Evolutionary conservation across 768 basidiomycete genomes (phyloP), one percentile per base, ranked within the genome.

Genomic region (Serendipita sp.): DNA sequence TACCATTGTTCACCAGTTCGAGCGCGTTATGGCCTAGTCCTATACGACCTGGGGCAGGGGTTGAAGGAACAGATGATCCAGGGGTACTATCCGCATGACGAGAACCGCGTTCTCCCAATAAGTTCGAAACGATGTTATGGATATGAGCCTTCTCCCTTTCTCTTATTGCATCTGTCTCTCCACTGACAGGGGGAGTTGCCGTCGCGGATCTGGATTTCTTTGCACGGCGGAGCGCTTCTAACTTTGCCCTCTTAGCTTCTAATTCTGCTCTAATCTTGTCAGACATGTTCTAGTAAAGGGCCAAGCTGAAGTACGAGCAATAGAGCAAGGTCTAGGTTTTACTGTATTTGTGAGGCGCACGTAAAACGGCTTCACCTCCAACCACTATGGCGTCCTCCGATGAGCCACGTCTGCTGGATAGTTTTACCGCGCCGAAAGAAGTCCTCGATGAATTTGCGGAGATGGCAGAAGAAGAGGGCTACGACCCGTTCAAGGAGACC

Each of bases 401-500:
- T 11, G 63, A 69, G 68, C 83, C 83, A 66, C 83, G 89, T 73
- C 82, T 92, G 66, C 81, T 93, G 67, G 90, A 93, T 80, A 90
- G 89, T 63, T 95, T 86, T 74, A 92, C 93, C 67, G 95, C 81
- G 48, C 92, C 93, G 11, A 94, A 90, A 77, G 93, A 98, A 66
- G 79, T 98, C 63, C 81, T 98, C 45, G 83, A 92, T 73, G 96
- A 98, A 76, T 96, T 98, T 68, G 88, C 86, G 34, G 86, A 92
- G 65, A 82, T 94, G 73, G 92, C 91, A 15, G 94, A 97, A 70
- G 92, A 93, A 72, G 95, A 97, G 71, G 81, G 94, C 75, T 74
- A 89, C 71, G 90, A 94, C 73, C 90, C 89, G 24, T 92, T 92
- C 71, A 90, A 89, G 62, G 92, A 94, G 76, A 94, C 92, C 11